Evolutionary conservation across 805 yeast genomes (phyloP), one percentile per base, ranked within the genome.

Genomic region (Candida orba): DNA sequence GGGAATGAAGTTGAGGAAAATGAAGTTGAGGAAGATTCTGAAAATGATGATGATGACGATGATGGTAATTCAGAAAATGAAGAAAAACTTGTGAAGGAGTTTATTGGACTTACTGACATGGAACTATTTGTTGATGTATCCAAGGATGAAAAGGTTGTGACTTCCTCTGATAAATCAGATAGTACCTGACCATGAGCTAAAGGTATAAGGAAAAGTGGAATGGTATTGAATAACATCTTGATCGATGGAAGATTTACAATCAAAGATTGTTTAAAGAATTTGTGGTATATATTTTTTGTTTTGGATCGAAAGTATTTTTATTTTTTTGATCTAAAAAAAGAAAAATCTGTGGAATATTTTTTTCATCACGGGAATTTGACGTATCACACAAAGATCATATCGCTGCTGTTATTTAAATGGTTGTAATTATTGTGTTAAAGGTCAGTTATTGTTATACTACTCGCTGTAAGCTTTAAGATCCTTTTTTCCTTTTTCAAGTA

Each of bases 21-120:
- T 13, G 41, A 20, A 8, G 43, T 20, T 7, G 52, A 37, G 13
- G 44, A 18, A 17, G 45, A 14, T 7, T 45, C 32, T 8, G 44
- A 39, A 1, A 46, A 22, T 13, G 50, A 36, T 12, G 45, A 41
- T 24, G 38, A 18, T 14, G 41, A 36, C 1, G 45, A 31, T 14
- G 29, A 18, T 13, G 27, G 27, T 6, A 25, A 25, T 10, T 12
- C 12, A 12, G 32, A 10, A 4, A 48, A 39, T 12, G 25, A 34
- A 20, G 36, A 20, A 13, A 15, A 22, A 10, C 12, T 17, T 10
- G 35, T 17, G 8, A 13, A 14, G 9, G n/a, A 30, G 6, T 13
- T 30, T 7, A 14, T n/a, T 30, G 18, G 34, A 8, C 6, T 32
- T 32, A 14, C 8, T 32, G 34, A 17, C 4, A n/a, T 17, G 8